Percentiles rank a stretch among this genome's conserved stretches.
Conservation (phyloP, 2,329 filamentous ascomycete species). For the Cercospora zeae-maydis region DNA sequence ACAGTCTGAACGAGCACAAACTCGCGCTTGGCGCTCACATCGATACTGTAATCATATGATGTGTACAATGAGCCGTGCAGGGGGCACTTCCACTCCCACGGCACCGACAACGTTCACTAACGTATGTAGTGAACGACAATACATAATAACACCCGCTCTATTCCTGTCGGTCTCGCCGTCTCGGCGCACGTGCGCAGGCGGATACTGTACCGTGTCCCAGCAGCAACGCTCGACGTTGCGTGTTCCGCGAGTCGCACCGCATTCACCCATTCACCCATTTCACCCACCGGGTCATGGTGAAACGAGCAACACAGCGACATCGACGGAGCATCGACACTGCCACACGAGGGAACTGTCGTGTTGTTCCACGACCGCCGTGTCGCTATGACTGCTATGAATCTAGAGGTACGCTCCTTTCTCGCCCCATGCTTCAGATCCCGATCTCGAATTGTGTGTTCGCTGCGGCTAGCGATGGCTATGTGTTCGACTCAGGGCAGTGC, state of each 20-base stretch:
- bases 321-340: background rate
- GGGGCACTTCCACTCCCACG: background rate
- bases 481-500: background rate
- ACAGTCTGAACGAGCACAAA: background rate
- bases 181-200: background rate
- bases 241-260: background rate
- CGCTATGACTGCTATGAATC: background rate
- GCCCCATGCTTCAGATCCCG: slow-evolving; percentile 5
- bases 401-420: background rate
- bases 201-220: background rate
- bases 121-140: too few species aligned
- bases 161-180: background rate
- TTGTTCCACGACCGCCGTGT: background rate
- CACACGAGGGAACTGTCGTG: background rate
- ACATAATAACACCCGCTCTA: background rate
- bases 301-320: background rate
- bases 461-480: background rate
- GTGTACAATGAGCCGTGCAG: background rate
- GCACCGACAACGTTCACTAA: slow-evolving; percentile 1
- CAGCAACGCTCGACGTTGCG: background rate
- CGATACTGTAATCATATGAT: too few species aligned
- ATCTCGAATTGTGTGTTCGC: background rate
- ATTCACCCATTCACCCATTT: background rate
- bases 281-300: background rate
- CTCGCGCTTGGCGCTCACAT: background rate